Evolutionary conservation across 2,329 filamentous ascomycete genomes (phyloP).

Genomic region (Aspergillus pseudoviridinutans): DNA sequence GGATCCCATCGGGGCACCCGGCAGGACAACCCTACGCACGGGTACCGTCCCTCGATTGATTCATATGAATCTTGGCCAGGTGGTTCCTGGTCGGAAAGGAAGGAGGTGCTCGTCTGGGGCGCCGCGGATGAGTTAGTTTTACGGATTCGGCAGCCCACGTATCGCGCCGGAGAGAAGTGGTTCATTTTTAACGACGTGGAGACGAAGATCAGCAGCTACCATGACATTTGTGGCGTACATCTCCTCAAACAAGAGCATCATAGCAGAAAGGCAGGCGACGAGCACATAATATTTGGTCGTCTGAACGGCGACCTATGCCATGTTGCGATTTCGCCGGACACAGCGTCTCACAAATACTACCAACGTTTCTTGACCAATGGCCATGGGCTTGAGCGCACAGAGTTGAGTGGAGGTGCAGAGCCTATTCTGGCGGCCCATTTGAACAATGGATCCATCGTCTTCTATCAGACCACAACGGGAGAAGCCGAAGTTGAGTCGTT

Average conservation of each 20-base stretch:
- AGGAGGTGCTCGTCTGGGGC: slow-evolving; percentile 58
- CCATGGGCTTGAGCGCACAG: slow-evolving; percentile 45
- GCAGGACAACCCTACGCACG: slow-evolving; percentile 50
- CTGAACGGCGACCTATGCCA: slow-evolving; percentile 51
- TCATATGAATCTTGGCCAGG: slow-evolving; percentile 53
- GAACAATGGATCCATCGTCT: slow-evolving; percentile 44
- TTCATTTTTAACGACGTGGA: slow-evolving; percentile 48
- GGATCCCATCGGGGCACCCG: slow-evolving; percentile 32
- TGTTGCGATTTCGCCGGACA: slow-evolving; percentile 33
- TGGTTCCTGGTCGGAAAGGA: slow-evolving; percentile 45
- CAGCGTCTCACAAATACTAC: slow-evolving; percentile 26
- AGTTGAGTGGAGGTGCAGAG: slow-evolving; percentile 39
- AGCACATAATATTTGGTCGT: slow-evolving; percentile 54
- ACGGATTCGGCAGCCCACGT: slow-evolving; percentile 45
- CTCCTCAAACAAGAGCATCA: slow-evolving; percentile 45
- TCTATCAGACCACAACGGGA: slow-evolving; percentile 42
- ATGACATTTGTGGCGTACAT: slow-evolving; percentile 58
- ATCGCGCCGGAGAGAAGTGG: slow-evolving; percentile 40
- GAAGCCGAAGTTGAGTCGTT: slow-evolving; percentile 35
- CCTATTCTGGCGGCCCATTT: slow-evolving; percentile 51
- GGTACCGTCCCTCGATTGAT: slow-evolving; percentile 57
- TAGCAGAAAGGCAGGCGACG: slow-evolving; percentile 28
- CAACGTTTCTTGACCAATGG: slow-evolving; percentile 45
- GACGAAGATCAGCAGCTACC: slow-evolving; percentile 48
- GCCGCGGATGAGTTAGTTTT: slow-evolving; percentile 56